Evolutionary conservation across 2,329 filamentous ascomycete species (phyloP).

Genomic region (Xylariaceae sp.): DNA sequence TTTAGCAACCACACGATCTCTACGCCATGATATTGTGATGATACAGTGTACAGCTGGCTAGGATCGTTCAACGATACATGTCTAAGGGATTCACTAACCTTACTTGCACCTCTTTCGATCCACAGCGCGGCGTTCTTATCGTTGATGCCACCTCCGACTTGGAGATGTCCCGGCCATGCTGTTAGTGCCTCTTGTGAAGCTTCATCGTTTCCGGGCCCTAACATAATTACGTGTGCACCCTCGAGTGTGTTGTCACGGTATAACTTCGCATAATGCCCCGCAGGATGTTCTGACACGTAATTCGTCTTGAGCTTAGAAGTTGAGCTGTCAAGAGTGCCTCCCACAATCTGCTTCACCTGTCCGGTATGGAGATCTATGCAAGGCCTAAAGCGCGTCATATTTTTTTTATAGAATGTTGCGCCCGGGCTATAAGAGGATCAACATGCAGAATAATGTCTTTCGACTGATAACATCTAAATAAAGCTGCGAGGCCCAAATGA

Average conservation of each 20-base stretch:
- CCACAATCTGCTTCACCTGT: constrained; percentile 97
- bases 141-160: constrained; percentile 93
- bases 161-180: constrained; percentile 81
- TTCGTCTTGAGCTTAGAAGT: constrained; percentile 81
- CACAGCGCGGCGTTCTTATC: constrained; percentile 84
- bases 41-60: not conserved
- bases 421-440: not conserved
- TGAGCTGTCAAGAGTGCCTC: constrained; percentile 81
- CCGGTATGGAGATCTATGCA: constrained; percentile 99
- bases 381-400: constrained; percentile 91
- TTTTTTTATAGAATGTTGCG: constrained; percentile 24
- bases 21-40: not conserved
- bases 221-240: constrained; percentile 95
- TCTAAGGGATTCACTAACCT: constrained; percentile 61
- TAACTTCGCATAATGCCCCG: constrained; percentile 79
- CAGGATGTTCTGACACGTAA: constrained; percentile 84
- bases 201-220: constrained; percentile 84
- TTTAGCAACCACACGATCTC: constrained; percentile 3
- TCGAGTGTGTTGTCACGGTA: constrained; percentile 77
- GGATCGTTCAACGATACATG: not conserved
- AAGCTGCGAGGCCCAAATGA: no score
- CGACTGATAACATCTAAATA: not conserved
- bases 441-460: not conserved
- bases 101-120: constrained; percentile 87
- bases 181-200: constrained; percentile 78